Conservation (phyloP, 208 protist genomes). For the Acanthamoeba lenticulata region DNA sequence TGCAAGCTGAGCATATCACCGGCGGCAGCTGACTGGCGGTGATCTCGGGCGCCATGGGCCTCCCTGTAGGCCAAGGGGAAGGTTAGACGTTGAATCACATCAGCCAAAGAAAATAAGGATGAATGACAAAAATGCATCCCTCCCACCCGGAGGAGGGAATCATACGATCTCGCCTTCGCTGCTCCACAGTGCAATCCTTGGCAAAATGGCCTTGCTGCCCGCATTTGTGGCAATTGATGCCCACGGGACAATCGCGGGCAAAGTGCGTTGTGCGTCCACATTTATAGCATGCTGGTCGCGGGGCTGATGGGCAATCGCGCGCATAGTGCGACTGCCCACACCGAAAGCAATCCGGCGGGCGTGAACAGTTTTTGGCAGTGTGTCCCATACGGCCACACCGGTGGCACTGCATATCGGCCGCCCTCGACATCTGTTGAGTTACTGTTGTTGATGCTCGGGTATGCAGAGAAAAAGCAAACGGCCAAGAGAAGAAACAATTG, state of each 20-base stretch:
- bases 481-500: no score
- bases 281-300: constrained; percentile 23
- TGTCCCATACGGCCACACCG: constrained; percentile 1
- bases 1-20: neutral
- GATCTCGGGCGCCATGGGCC: neutral
- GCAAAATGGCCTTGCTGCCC: neutral
- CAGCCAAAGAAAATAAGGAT: neutral
- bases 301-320: constrained; percentile 25
- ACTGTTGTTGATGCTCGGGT: neutral
- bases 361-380: constrained; percentile 22
- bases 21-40: constrained; percentile 24
- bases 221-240: constrained; percentile 43
- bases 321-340: constrained; percentile 24
- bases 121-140: no score
- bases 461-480: no score
- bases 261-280: constrained; percentile 33
- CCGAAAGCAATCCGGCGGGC: constrained; percentile 22
- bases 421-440: neutral
- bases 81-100: neutral
- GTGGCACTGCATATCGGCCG: constrained; percentile 19
- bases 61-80: neutral
- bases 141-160: no score
- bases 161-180: neutral
- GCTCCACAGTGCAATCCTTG: constrained; percentile 8
- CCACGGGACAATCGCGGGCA: neutral